A percentile compares a stretch with the other conserved stretches of the same genome.
phyloP scores from a whole-genome alignment of 2,329 filamentous ascomycete genomes.

The Geosmithia morbida region DNA sequence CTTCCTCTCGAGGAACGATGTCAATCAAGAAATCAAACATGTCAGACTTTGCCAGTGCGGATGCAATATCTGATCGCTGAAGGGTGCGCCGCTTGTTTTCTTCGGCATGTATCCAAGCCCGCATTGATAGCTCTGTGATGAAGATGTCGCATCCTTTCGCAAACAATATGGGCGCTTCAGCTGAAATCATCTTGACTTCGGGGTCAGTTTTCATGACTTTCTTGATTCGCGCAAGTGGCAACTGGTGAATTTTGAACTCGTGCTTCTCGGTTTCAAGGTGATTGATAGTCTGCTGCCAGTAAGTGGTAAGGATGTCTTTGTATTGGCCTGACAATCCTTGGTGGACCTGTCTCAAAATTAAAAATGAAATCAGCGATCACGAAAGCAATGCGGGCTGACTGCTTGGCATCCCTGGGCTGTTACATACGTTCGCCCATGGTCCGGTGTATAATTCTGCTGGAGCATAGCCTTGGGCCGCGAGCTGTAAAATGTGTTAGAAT shows the following conservation, averaged over 20 bases:
- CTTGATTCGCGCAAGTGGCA: constrained; percentile 96
- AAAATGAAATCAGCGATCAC: constrained; percentile 1
- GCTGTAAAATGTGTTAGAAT: constrained; percentile 33
- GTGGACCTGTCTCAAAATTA: constrained; percentile 52
- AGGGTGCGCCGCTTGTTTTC: constrained; percentile 96
- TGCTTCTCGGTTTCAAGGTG: constrained; percentile 90
- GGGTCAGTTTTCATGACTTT: constrained; percentile 99
- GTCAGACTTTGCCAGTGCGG: constrained; percentile 88
- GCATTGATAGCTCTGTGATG: constrained; percentile 97
- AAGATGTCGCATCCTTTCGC: constrained; percentile 99
- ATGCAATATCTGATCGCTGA: constrained; percentile 92
- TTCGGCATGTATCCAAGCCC: constrained; percentile 97
- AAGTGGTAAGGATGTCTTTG: constrained; percentile 94
- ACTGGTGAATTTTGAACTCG: constrained; percentile 96
- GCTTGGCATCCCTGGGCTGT: not conserved
- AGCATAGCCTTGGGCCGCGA: constrained; percentile 75
- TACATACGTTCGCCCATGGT: constrained; percentile 80
- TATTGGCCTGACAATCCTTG: constrained; percentile 87
- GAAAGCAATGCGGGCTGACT: not conserved
- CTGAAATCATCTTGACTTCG: constrained; percentile 99
- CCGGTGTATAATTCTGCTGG: constrained; percentile 91
- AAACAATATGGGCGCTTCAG: constrained; percentile 93
- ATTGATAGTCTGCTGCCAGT: constrained; percentile 97
- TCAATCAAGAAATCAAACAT: constrained; percentile 99
- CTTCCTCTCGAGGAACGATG: constrained; percentile 93